A percentile compares a stretch with the other conserved stretches of the same genome.
Conservation (phyloP, 2,329 filamentous ascomycete species). For the Curvularia lunata region DNA sequence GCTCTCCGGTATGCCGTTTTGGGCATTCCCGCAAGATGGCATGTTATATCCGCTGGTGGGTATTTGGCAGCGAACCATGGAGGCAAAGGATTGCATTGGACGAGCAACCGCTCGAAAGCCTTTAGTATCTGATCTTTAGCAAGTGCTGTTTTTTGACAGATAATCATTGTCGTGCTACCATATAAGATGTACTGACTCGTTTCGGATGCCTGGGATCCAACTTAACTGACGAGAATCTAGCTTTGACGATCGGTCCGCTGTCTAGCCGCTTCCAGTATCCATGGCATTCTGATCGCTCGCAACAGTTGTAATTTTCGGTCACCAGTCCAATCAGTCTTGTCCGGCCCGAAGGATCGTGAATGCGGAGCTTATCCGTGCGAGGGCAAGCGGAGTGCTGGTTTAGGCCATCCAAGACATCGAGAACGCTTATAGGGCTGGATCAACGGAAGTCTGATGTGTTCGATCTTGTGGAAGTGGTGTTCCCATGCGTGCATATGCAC, state of each 20-base stretch:
- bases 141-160: background rate
- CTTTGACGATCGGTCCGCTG: background rate
- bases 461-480: background rate
- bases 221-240: background rate
- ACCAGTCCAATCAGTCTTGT: background rate
- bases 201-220: background rate
- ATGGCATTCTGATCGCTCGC: background rate
- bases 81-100: background rate
- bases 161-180: background rate
- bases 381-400: constrained; percentile 1
- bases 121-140: background rate
- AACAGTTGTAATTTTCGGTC: background rate
- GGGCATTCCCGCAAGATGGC: background rate
- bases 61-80: background rate
- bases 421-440: constrained; percentile 5
- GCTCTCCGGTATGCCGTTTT: constrained; percentile 10
- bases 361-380: constrained; percentile 5
- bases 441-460: background rate
- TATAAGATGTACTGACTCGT: background rate
- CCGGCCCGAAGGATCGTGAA: constrained; percentile 8
- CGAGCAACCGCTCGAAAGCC: background rate
- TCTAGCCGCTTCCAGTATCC: background rate
- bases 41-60: background rate
- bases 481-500: background rate
- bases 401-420: background rate